Percentiles rank a stretch among this genome's conserved stretches.
These are phyloP conservation scores for Aureobasidium sp. DNA, from an alignment of 2,329 filamentous ascomycete genomes.

Conservation along the genomic window DNA sequence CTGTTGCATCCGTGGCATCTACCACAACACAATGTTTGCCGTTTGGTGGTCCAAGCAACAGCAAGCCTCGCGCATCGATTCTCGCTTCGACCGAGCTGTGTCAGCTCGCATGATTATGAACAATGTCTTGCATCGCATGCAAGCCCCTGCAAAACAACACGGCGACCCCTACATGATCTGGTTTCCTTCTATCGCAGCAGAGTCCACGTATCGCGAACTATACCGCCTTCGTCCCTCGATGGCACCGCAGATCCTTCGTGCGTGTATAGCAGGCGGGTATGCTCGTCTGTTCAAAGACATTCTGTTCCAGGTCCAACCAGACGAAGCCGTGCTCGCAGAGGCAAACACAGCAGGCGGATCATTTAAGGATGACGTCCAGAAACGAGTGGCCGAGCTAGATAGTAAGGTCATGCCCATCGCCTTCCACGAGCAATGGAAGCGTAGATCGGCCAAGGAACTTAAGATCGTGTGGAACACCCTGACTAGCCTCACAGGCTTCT, in stretches of 20 bases:
- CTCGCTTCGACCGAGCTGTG: conserved; percentile 18
- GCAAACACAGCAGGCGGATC: no score
- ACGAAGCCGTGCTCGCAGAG: not conserved
- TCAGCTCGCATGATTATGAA: conserved; percentile 29
- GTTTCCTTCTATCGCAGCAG: conserved; percentile 18
- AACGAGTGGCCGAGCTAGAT: no score
- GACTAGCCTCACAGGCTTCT: no score
- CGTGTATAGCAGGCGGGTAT: conserved; percentile 19
- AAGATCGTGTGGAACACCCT: no score
- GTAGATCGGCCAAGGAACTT: no score
- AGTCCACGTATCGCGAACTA: conserved; percentile 17
- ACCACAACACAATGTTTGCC: conserved; percentile 34
- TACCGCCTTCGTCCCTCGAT: conserved; percentile 16
- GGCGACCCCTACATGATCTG: conserved; percentile 20
- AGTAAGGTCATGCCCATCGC: no score
- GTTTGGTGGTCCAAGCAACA: conserved; percentile 26
- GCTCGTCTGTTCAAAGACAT: conserved; percentile 18
- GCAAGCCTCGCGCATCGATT: not conserved
- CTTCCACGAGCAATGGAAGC: no score
- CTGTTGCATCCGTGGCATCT: conserved; percentile 31
- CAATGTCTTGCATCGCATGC: conserved; percentile 23
- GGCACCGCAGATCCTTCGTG: conserved; percentile 17
- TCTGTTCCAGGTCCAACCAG: not conserved
- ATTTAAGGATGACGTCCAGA: no score
- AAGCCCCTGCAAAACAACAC: not conserved